Percentiles rank a stretch among this genome's conserved stretches.
These are phyloP conservation scores for Cynara cardunculus DNA, from an alignment of 129 eudicot species.

Conservation along the genomic window DNA sequence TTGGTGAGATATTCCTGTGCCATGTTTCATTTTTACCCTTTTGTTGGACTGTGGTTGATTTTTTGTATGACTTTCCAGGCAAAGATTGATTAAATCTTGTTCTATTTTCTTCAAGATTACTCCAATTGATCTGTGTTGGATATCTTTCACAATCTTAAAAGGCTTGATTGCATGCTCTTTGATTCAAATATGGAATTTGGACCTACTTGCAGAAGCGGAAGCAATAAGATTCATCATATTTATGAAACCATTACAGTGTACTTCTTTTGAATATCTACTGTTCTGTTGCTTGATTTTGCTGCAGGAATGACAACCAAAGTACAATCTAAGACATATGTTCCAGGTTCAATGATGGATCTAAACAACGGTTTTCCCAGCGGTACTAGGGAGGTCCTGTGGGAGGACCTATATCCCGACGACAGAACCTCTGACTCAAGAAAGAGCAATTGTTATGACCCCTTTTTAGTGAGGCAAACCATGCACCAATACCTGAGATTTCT, in stretches of 20 bases:
- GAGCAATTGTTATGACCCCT: slow-evolving; percentile 25
- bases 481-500: slow-evolving; percentile 28
- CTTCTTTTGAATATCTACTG: background rate
- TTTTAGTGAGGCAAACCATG: slow-evolving; percentile 26
- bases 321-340: slow-evolving; percentile 45
- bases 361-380: slow-evolving; percentile 38
- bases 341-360: slow-evolving; percentile 44
- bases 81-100: background rate
- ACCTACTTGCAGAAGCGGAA: background rate
- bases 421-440: slow-evolving; percentile 20
- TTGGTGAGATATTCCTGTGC: slow-evolving; percentile 22
- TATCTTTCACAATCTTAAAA: background rate
- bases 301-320: slow-evolving; percentile 77
- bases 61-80: background rate
- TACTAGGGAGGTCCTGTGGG: slow-evolving; percentile 49
- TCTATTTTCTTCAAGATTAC: background rate
- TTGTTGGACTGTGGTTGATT: background rate
- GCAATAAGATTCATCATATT: background rate
- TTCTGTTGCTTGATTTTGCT: slow-evolving; percentile 9
- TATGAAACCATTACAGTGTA: background rate
- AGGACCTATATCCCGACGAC: slow-evolving; percentile 43
- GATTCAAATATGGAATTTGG: background rate
- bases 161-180: background rate
- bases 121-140: background rate
- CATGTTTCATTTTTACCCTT: slow-evolving; percentile 3